Evolutionary conservation across 768 basidiomycete species (phyloP), one percentile per base, ranked within the genome.

Genomic region (Lactarius sp.): DNA sequence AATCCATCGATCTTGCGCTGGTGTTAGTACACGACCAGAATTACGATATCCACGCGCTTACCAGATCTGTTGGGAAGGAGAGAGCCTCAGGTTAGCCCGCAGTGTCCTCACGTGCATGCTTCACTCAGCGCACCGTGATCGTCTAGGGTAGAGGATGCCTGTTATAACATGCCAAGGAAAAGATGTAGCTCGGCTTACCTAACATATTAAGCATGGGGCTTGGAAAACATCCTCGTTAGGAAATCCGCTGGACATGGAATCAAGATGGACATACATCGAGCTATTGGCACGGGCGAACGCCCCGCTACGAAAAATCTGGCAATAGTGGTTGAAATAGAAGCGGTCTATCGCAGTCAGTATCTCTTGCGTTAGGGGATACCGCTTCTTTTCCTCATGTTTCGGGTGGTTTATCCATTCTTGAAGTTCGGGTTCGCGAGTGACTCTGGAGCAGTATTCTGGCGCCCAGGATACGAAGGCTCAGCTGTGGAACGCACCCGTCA

Each of bases 321-420:
- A 96, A 74, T 97, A 97, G 69, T 95, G 94, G 64, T 87, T 90
- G 78, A 95, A 96, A 72, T 87, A 87, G 71, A 89, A 94, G 46
- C 94, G 81, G 71, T 97, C 94, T 49, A 98, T 85, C 7, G 90
- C 87, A 4, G 78, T 69, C 53, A 76, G 75, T 67, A 98, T 90
- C 68, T 92, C 91, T 1, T 84, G 79, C 0, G 87, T 87, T 9
- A 97, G 72, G 1, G 78, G 79, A 66, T 77, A 84, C 2, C 67
- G 66, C 64, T 83, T 79, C 77, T 90, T 93, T 42, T 78, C 78
- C 18, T 85, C 77, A 1, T 81, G 73, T 67, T 86, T 85, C 59
- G 80, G 73, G 49, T 79, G 77, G 13, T 78, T 78, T 10, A 94
- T 78, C 95, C 97, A 99, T 20, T 84, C 86, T 74, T 92, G 89